Conservation (phyloP, 345 rosid genomes). For the Citrus trifoliata region DNA sequence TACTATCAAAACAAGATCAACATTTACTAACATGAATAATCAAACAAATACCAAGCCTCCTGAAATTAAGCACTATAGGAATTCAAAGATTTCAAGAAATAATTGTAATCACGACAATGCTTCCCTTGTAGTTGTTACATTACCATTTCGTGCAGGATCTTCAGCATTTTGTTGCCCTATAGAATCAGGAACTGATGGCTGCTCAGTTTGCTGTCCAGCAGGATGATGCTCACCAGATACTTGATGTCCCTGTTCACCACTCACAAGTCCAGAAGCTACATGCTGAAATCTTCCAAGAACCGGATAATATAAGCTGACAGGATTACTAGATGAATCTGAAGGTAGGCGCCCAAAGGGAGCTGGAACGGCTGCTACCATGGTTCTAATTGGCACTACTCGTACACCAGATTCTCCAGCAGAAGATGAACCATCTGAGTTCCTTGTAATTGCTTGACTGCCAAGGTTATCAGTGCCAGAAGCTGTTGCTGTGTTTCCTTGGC, state of each 20-base stretch:
- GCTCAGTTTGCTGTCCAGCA: conserved; percentile 36
- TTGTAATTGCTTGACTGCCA: conserved; percentile 31
- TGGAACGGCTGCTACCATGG: conserved; percentile 63
- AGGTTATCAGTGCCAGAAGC: conserved; percentile 35
- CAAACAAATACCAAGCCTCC: not conserved
- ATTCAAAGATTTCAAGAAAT: not conserved
- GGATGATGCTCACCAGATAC: conserved; percentile 32
- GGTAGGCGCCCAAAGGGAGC: conserved; percentile 45
- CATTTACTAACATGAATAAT: not conserved
- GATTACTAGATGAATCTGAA: conserved; percentile 49
- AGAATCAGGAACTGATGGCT: conserved; percentile 34
- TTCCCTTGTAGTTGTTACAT: conserved; percentile 1
- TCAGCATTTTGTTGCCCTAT: conserved; percentile 30
- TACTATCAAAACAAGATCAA: not conserved
- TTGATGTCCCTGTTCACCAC: conserved; percentile 36
- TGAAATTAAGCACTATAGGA: not conserved
- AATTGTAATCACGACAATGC: not conserved
- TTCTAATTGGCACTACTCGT: conserved; percentile 61
- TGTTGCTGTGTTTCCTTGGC: conserved; percentile 28
- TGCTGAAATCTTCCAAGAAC: conserved; percentile 52
- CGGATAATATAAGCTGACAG: conserved; percentile 47
- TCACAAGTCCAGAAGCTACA: conserved; percentile 36
- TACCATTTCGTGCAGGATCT: conserved; percentile 46
- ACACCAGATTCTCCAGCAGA: conserved; percentile 55
- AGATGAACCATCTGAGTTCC: conserved; percentile 41